Evolutionary conservation across 2,329 filamentous ascomycete species (phyloP), one percentile per base, ranked within the genome.

Genomic region (Colletotrichum lindemuthianum): DNA sequence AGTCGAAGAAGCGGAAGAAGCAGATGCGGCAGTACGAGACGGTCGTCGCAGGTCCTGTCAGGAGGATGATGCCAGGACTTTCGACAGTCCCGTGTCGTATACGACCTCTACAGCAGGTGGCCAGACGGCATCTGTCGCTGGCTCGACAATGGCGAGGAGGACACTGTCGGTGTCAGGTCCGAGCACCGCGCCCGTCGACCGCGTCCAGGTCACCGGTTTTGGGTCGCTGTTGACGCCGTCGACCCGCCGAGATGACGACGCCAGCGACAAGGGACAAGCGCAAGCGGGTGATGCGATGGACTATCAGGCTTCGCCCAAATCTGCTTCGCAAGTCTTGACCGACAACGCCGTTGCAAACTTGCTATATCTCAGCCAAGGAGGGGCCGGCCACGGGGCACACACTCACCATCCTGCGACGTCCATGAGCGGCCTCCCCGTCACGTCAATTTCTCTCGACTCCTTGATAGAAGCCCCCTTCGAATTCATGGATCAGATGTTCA

Each of bases 321-420:
- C 73, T 8, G 70, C 70, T 9, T 71, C 72, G 6, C 75, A 75
- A 37, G 13, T 66, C 8, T 6, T 63, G 8, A 75, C 74, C 2
- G 75, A 78, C 12, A 75, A 67, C 8, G 76, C 76, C 5, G 76
- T 77, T 7, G 76, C 75, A 8, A 74, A 76, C 47, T 69, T 78
- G 1, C 69, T 77, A 1, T 75, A 74, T 50, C 72, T 78, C 11
- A 75, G 75, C 37, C 74, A 76, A 39, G 71, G 73, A 10, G 73
- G 75, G 11, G 41, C 57, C 2, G 50, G 36, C 4, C 55, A 56
- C 16, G 39, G 43, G 2, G 39, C 48, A 3, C 55, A 36, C 48
- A 37, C 47, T 24, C 40, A 51, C 13, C 50, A 41, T 32, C n/a
- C 40, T 10, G 13, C 49, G 15, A 15, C 58, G 9, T 16, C 53